Base-by-base conservation (phyloP, 2,329 filamentous ascomycete species). In the Plenodomus biglobosus region DNA sequence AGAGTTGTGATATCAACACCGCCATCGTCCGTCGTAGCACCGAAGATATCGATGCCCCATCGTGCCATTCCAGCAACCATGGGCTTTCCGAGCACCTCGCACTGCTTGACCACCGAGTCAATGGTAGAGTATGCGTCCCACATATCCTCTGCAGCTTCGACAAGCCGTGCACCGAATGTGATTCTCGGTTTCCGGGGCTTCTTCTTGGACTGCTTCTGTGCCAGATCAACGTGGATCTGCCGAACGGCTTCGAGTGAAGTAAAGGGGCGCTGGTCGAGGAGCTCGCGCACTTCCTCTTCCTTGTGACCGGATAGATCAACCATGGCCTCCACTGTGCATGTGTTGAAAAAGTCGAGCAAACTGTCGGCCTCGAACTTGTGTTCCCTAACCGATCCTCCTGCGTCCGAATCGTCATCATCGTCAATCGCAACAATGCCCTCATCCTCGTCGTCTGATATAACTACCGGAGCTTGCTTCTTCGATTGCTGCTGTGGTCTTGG, bases 311-410 rank as follows among this genome's bases (percentile, higher is more conserved):
- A 90, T 52, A 96, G 85, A 58, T 95, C 92, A 1, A 87, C 83
- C 36, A 99, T 81, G 48, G 92, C 89, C 30, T 86, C 81, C 8
- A 83, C 75, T 4, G 84, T 83, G 68, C 89, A 94, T 0, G 79
- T 84, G 65, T 97, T 97, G 71, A 99, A 85, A 63, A 91, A 95
- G 7, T 85, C 80, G 21, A 97, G 76, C 6, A 96, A 82, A 46
- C 80, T 80, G 3, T 64, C 64, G 22, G 83, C 78, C 35, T 83
- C 67, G 22, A 67, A 59, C 16, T 41, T 50, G 20, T 55, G 61
- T 8, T 71, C 65, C 13, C 50, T 55, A 6, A 52, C 61, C 20
- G 52, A 56, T 3, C 36, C 44, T 2, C 77, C 75, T 13, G 71
- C 71, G 11, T 78, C 77, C 1, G 77, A 76, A 16, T 79, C 75